Evolutionary conservation across 805 yeast species (phyloP).

Genomic region (Candida fluviatilis): DNA sequence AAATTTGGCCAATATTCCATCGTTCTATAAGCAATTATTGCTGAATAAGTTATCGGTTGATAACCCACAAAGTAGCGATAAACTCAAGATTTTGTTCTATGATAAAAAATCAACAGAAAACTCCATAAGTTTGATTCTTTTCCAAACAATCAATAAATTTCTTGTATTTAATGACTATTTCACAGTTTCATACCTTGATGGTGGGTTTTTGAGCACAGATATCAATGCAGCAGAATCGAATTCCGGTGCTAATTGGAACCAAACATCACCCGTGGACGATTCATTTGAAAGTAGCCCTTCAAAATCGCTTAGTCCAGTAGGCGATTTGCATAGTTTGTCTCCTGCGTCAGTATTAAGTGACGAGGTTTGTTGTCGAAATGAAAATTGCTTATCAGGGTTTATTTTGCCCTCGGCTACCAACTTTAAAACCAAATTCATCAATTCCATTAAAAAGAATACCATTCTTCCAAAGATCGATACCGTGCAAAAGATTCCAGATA

Average conservation of each 20-base stretch:
- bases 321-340: too few species aligned
- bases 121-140: constrained; percentile 3
- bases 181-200: neutral
- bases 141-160: constrained; percentile 4
- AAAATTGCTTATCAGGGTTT: constrained; percentile 31
- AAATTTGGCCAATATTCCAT: constrained; percentile 25
- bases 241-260: neutral
- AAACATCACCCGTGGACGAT: neutral
- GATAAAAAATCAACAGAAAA: constrained; percentile 23
- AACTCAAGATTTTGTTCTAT: constrained; percentile 26
- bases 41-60: constrained; percentile 9
- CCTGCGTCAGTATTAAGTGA: too few species aligned
- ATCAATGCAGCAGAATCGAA: neutral
- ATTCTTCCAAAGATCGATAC: constrained; percentile 4
- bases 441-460: constrained; percentile 31
- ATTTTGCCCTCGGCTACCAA: constrained; percentile 39
- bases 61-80: constrained; percentile 3
- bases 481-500: constrained; percentile 5
- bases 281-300: neutral
- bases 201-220: neutral
- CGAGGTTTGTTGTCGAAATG: too few species aligned
- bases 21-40: constrained; percentile 15
- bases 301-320: neutral
- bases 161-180: constrained; percentile 1
- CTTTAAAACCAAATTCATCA: constrained; percentile 29